These are phyloP conservation scores for Trypanosoma congolense DNA, from an alignment of 208 protist species.

Conservation along the genomic window DNA sequence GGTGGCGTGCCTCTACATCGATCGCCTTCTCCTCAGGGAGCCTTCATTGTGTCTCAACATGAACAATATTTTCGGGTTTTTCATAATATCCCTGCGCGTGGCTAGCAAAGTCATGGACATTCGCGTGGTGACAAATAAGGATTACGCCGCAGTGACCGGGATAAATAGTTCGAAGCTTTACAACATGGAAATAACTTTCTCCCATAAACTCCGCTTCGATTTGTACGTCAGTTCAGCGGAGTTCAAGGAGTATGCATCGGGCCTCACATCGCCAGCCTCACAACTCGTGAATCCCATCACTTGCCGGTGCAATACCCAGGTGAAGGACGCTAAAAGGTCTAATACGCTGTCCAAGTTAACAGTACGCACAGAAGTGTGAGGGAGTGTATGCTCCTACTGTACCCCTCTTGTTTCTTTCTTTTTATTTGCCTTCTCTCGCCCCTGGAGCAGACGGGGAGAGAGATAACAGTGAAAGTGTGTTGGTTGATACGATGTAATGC, in stretches of 20 bases:
- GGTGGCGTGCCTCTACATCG: conserved; percentile 60
- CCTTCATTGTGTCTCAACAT: conserved; percentile 33
- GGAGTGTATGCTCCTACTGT: too few relatives aligned
- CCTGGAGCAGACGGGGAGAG: too few relatives aligned
- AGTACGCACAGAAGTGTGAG: too few relatives aligned
- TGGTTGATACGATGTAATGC: too few relatives aligned
- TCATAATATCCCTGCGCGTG: conserved; percentile 45
- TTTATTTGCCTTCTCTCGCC: too few relatives aligned
- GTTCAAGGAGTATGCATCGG: conserved; percentile 45
- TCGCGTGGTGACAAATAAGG: conserved; percentile 67
- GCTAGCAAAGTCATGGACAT: conserved; percentile 75
- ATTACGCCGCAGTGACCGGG: conserved; percentile 62
- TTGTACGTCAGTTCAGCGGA: conserved; percentile 53
- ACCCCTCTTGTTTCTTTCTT: too few relatives aligned
- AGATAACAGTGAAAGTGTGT: too few relatives aligned
- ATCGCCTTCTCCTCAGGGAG: conserved; percentile 42
- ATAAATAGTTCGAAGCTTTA: conserved; percentile 63
- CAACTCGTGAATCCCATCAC: too few relatives aligned
- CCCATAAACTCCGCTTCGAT: conserved; percentile 44
- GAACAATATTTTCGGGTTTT: conserved; percentile 61
- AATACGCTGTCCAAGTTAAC: too few relatives aligned
- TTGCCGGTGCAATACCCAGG: too few relatives aligned
- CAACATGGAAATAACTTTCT: conserved; percentile 52
- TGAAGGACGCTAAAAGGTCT: too few relatives aligned
- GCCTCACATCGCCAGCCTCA: conserved; percentile 19